phyloP scores from a whole-genome alignment of 2,329 filamentous ascomycete species.

The Monilinia polystroma region DNA sequence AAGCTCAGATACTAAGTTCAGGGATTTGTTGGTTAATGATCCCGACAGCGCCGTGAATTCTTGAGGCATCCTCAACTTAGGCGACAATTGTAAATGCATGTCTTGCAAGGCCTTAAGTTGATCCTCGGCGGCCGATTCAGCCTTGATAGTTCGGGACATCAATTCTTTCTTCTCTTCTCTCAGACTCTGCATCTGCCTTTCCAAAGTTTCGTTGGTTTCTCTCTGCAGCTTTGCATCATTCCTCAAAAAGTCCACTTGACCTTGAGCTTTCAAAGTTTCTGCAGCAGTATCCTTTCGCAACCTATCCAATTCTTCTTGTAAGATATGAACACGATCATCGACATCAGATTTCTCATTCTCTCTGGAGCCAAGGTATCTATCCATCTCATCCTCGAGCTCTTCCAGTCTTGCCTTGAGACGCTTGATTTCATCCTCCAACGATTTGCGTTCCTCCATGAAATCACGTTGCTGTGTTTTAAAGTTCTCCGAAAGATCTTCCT shows the following conservation, averaged over 20 bases:
- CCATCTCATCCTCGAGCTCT: constrained; percentile 88
- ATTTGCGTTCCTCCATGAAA: constrained; percentile 80
- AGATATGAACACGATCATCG: constrained; percentile 64
- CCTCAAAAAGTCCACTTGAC: constrained; percentile 61
- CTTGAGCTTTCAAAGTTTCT: constrained; percentile 57
- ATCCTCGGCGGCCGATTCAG: constrained; percentile 52
- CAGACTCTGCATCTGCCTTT: constrained; percentile 55
- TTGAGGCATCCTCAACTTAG: constrained; percentile 52
- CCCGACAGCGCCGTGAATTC: constrained; percentile 60
- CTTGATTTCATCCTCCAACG: constrained; percentile 77
- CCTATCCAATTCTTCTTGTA: constrained; percentile 70
- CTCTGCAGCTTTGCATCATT: constrained; percentile 60
- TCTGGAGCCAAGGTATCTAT: constrained; percentile 76
- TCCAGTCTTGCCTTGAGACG: constrained; percentile 75
- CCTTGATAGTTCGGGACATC: constrained; percentile 50
- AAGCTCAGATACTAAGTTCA: constrained; percentile 59
- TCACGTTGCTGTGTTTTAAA: constrained; percentile 90
- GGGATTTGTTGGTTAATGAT: constrained; percentile 56
- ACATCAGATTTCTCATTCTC: constrained; percentile 75
- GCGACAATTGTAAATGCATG: constrained; percentile 58
- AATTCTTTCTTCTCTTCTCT: constrained; percentile 56
- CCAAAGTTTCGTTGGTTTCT: constrained; percentile 58
- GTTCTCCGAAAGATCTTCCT: constrained; percentile 90
- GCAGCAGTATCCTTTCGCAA: constrained; percentile 58
- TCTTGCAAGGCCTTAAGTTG: constrained; percentile 57